Conservation (phyloP, 2,329 filamentous ascomycete species). For the Pseudocercospora cruenta region DNA sequence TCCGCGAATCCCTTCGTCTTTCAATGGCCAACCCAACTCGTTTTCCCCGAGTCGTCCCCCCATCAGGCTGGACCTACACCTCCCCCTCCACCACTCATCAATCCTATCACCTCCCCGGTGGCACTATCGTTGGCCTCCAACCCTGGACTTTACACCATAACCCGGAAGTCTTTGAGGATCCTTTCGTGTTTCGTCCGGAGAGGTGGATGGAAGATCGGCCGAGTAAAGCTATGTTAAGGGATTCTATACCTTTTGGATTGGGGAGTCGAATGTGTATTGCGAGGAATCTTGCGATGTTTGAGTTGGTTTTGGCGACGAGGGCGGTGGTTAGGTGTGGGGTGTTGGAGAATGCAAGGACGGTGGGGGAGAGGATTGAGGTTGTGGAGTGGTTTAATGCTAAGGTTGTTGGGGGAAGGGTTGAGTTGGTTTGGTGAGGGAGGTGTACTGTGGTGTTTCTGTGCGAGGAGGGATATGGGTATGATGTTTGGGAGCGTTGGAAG, state of each 20-base stretch:
- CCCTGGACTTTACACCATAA: slow-evolving; percentile 54
- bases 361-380: slow-evolving; percentile 52
- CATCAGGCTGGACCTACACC: slow-evolving; percentile 42
- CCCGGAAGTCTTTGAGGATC: slow-evolving; percentile 47
- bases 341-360: slow-evolving; percentile 48
- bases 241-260: slow-evolving; percentile 55
- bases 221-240: slow-evolving; percentile 45
- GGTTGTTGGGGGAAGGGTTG: slow-evolving; percentile 55
- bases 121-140: slow-evolving; percentile 52
- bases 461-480: too few species aligned
- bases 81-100: slow-evolving; percentile 17
- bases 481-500: too few species aligned
- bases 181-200: slow-evolving; percentile 51
- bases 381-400: slow-evolving; percentile 61
- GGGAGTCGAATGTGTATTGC: slow-evolving; percentile 56
- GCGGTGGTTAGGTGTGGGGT: slow-evolving; percentile 49
- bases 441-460: too few species aligned
- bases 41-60: slow-evolving; percentile 54
- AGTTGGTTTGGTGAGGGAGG: slow-evolving; percentile 36
- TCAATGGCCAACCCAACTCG: slow-evolving; percentile 57
- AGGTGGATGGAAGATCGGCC: slow-evolving; percentile 52
- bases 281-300: slow-evolving; percentile 51
- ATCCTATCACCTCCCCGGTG: slow-evolving; percentile 41
- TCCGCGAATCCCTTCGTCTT: slow-evolving; percentile 56
- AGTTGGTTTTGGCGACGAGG: slow-evolving; percentile 49